phyloP scores from a whole-genome alignment of 495 filamentous ascomycete genomes.

The Penicillium silybi region DNA sequence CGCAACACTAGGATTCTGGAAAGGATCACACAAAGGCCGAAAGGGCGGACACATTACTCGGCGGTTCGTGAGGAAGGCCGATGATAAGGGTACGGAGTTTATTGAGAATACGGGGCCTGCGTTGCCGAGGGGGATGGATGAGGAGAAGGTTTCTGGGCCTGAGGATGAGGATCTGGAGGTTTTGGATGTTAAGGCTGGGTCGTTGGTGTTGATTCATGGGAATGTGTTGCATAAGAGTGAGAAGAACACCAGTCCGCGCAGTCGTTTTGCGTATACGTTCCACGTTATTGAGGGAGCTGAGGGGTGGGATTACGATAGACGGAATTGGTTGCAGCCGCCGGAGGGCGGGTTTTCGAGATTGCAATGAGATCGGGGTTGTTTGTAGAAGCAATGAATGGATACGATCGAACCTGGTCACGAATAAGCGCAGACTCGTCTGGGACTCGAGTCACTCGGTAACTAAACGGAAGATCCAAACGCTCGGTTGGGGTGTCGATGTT shows the following conservation, averaged over 20 bases:
- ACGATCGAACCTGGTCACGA: no score
- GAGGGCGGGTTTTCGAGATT: conserved; percentile 70
- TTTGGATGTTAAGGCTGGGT: conserved; percentile 80
- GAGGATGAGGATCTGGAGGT: conserved; percentile 58
- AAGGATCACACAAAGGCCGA: conserved; percentile 62
- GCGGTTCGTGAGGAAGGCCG: conserved; percentile 67
- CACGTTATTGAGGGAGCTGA: conserved; percentile 90
- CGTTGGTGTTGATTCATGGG: conserved; percentile 90
- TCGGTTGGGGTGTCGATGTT: background rate
- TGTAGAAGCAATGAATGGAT: no score
- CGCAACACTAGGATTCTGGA: conserved; percentile 80
- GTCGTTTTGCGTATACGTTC: conserved; percentile 95
- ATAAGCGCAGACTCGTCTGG: background rate
- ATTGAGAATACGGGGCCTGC: conserved; percentile 41
- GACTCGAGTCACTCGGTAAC: background rate
- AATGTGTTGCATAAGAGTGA: conserved; percentile 96
- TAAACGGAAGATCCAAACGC: background rate
- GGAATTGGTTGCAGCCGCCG: conserved; percentile 91
- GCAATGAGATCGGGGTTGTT: conserved; percentile 1
- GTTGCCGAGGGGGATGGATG: conserved; percentile 44
- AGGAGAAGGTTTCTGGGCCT: conserved; percentile 28
- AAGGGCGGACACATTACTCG: conserved; percentile 51
- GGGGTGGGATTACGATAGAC: conserved; percentile 67
- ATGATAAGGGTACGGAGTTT: conserved; percentile 53
- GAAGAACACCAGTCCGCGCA: conserved; percentile 77